Conservation (phyloP, 148 eudicot species). For the Rhododendron ferrugineum region DNA sequence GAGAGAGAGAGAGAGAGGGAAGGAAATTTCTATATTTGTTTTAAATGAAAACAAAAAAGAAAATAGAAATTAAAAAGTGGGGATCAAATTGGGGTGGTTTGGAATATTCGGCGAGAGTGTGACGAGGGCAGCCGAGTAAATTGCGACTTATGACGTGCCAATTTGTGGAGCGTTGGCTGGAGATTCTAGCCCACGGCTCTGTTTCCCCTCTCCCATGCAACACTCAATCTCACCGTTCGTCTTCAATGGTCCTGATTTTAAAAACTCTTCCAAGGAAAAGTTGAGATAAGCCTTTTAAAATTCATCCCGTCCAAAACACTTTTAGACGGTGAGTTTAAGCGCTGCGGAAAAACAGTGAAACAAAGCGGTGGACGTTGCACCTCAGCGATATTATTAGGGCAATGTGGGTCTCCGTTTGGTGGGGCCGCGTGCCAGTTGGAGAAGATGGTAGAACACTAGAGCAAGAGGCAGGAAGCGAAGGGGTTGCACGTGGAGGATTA, state of each 20-base stretch:
- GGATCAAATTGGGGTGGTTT: background rate
- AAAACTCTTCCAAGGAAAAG: too few species aligned
- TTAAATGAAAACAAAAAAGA: background rate
- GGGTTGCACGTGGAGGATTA: background rate
- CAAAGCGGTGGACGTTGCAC: too few species aligned
- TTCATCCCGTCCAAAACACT: too few species aligned
- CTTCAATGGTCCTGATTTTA: too few species aligned
- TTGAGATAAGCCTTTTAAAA: too few species aligned
- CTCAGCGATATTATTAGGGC: background rate
- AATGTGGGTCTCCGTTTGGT: background rate
- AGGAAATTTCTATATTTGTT: too few species aligned
- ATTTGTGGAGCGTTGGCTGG: background rate
- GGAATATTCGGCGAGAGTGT: constrained; percentile 18
- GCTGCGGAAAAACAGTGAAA: too few species aligned
- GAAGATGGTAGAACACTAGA: background rate
- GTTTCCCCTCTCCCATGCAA: too few species aligned
- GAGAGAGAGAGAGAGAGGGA: too few species aligned
- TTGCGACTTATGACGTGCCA: constrained; percentile 5
- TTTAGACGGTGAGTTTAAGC: too few species aligned
- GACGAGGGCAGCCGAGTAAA: background rate
- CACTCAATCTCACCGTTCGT: too few species aligned
- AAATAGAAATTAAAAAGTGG: background rate
- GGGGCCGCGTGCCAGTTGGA: background rate
- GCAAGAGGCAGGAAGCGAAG: background rate
- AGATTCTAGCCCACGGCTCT: too few species aligned